Evolutionary conservation across 2,329 filamentous ascomycete genomes (phyloP).

Genomic region (Neoscytalidium dimidiatum): DNA sequence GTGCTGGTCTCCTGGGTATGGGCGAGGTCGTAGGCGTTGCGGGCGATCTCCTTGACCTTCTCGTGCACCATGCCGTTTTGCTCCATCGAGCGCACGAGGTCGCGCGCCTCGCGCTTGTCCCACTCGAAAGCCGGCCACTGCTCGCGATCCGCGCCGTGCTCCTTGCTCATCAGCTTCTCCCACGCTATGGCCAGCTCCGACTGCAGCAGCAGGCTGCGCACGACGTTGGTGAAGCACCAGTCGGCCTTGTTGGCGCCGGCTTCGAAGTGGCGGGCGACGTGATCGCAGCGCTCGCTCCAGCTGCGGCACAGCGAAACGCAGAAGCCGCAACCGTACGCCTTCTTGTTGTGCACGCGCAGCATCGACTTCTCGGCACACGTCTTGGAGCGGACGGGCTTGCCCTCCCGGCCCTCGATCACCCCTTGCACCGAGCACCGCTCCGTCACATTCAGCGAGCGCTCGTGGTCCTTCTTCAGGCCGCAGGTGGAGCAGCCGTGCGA

Average conservation of each 20-base stretch:
- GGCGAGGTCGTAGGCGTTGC: constrained; percentile 59
- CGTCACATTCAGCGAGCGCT: constrained; percentile 1
- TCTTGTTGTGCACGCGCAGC: constrained; percentile 57
- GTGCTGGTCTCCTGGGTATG: neutral
- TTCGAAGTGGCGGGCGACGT: constrained; percentile 69
- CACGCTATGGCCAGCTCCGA: constrained; percentile 63
- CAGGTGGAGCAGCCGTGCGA: constrained; percentile 63
- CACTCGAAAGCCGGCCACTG: constrained; percentile 51
- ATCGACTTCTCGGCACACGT: constrained; percentile 14
- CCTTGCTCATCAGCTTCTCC: constrained; percentile 56
- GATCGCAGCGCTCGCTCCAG: constrained; percentile 67
- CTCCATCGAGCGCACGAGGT: constrained; percentile 65
- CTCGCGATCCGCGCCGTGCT: constrained; percentile 57
- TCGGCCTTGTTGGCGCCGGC: constrained; percentile 58
- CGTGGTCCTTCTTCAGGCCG: constrained; percentile 52
- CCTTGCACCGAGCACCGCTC: constrained; percentile 1
- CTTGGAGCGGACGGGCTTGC: constrained; percentile 6
- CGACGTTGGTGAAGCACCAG: constrained; percentile 70
- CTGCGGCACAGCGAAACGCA: constrained; percentile 64
- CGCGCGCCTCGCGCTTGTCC: constrained; percentile 65
- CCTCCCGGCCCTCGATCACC: constrained; percentile 10
- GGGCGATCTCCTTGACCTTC: constrained; percentile 58
- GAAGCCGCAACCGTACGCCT: constrained; percentile 70
- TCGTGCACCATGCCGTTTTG: constrained; percentile 57
- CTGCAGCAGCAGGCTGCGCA: constrained; percentile 68